Conservation (phyloP, 2,329 filamentous ascomycete genomes). For the Verticillium nonalfalfae region DNA sequence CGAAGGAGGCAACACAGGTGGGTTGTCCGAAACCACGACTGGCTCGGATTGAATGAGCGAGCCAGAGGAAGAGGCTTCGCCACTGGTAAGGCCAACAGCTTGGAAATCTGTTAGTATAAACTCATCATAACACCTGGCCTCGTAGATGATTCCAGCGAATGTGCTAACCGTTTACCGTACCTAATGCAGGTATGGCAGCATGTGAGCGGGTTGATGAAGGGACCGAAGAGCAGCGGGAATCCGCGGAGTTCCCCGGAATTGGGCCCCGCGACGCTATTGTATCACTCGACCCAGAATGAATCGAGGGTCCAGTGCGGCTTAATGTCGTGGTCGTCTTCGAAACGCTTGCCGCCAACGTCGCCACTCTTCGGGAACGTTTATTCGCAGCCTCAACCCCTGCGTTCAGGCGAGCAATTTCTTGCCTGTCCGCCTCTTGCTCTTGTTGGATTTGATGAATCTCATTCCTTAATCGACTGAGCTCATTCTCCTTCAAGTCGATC, state of each 20-base stretch:
- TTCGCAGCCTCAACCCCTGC: neutral
- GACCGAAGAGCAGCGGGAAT: neutral
- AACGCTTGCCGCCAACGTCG: neutral
- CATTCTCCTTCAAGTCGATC: neutral
- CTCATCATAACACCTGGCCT: too few species aligned
- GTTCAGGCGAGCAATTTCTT: neutral
- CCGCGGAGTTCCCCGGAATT: neutral
- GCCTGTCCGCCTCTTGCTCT: neutral
- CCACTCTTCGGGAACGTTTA: neutral
- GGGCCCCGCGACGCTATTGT: neutral
- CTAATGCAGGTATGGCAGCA: neutral
- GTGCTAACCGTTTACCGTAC: neutral
- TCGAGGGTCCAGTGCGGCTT: neutral
- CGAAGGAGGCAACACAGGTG: too few species aligned
- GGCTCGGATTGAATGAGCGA: too few species aligned
- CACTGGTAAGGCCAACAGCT: too few species aligned
- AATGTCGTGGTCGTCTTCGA: neutral
- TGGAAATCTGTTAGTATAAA: too few species aligned
- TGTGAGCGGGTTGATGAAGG: neutral
- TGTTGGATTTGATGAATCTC: neutral
- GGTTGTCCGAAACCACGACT: too few species aligned
- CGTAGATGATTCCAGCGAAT: neutral
- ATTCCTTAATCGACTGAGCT: neutral
- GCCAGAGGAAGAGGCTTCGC: too few species aligned
- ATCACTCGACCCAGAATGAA: neutral